These are phyloP conservation scores for Fraxinus americana DNA, from an alignment of 257 asterid genomes.

Conservation along the genomic window DNA sequence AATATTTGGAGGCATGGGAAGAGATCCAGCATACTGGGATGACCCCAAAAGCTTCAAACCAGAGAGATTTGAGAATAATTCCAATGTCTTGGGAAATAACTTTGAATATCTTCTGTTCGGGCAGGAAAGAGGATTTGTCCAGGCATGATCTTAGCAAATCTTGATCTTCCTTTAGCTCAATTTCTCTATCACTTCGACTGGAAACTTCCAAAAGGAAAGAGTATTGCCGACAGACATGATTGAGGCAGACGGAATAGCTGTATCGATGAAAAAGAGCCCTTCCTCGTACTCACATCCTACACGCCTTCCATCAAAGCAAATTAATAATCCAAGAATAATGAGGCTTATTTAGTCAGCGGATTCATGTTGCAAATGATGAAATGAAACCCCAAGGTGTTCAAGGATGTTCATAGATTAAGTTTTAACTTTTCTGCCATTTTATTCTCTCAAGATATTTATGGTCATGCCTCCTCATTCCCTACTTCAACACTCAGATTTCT, in stretches of 20 bases:
- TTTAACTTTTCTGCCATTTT: no score
- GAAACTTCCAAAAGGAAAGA: constrained; percentile 27
- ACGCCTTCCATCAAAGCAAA: not conserved
- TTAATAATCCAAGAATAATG: no score
- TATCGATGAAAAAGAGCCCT: constrained; percentile 19
- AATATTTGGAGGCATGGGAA: constrained; percentile 38
- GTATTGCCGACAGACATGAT: constrained; percentile 21
- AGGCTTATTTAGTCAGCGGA: no score
- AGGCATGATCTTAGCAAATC: constrained; percentile 21
- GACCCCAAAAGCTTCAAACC: constrained; percentile 30
- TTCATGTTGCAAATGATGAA: no score
- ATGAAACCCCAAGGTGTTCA: no score
- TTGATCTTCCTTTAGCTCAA: constrained; percentile 30
- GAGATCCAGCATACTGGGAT: constrained; percentile 35
- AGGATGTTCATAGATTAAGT: no score
- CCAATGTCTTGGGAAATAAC: constrained; percentile 21
- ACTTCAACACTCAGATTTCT: not conserved
- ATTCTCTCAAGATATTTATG: no score
- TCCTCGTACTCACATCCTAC: constrained; percentile 18
- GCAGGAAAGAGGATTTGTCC: constrained; percentile 42
- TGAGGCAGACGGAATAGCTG: constrained; percentile 28
- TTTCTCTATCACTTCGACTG: constrained; percentile 38
- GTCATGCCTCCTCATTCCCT: no score
- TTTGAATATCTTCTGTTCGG: constrained; percentile 36
- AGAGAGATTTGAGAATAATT: constrained; percentile 29